Evolutionary conservation across 2,329 filamentous ascomycete species (phyloP), one percentile per base, ranked within the genome.

Genomic region (Cercospora brassicicola): DNA sequence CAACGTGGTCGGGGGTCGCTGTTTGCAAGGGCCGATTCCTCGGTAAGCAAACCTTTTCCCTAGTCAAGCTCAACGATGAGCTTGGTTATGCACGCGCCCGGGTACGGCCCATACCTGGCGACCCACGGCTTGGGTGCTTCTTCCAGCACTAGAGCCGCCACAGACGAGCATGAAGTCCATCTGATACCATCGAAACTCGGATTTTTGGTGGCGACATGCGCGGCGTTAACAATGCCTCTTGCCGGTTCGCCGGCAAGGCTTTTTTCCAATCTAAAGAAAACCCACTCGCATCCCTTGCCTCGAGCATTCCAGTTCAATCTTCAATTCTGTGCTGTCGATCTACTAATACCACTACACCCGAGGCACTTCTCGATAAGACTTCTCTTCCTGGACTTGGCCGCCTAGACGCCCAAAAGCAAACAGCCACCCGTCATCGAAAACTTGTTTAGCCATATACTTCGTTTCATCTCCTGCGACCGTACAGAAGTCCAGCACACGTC

Each of bases 61-160:
- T 31, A 36, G 55, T 23, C n/a, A 59, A 59, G 55, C 55, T 59
- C 55, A 59, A 9, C 30, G 30, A n/a, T 33, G 55, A 59, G 30
- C 55, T 59, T 59, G 30, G 15, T 36, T 8, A 18, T 20, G 30
- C 53, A 56, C 53, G 30, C 55, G 30, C 26, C 28, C 28, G 15
- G n/a, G 1, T 18, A 59, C 55, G 31, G 55, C 30, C 28, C 30
- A 28, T 8, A 36, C 28, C 28, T 36, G 26, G 28, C 28, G 28
- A 59, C 7, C 26, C 28, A 59, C 55, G 55, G 55, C 55, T 33
- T 18, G 28, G 55, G 28, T 59, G 55, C 55, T 59, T 33, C 55
- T 59, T 36, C 55, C 26, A 59, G 55, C 55, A 59, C 55, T 31
- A 59, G 55, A 59, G 8, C 55, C 55, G 55, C 55, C 28, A 36